These are phyloP conservation scores for Planoprotostelium fungivorum DNA, from an alignment of 78 protist species.

Conservation along the genomic window DNA sequence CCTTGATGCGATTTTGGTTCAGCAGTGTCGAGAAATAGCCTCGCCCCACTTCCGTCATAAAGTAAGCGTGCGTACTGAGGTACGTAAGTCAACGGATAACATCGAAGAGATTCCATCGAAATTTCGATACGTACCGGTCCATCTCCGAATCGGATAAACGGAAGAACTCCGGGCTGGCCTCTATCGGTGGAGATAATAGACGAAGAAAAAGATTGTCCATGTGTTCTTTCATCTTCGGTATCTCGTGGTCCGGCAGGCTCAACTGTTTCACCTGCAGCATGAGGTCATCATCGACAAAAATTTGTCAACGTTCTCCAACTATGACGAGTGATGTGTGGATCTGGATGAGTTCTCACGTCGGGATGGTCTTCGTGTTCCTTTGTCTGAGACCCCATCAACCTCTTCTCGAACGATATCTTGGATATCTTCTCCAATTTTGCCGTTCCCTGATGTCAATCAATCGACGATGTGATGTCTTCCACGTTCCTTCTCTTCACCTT, in stretches of 20 bases:
- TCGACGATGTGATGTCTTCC: not conserved
- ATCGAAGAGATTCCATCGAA: no score
- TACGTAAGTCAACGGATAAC: no score
- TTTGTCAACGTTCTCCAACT: no score
- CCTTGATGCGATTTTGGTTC: not conserved
- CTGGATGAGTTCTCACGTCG: not conserved
- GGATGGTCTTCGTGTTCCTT: not conserved
- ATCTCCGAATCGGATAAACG: not conserved
- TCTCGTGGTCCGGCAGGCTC: not conserved
- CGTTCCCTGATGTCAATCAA: not conserved
- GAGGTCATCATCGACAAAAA: not conserved
- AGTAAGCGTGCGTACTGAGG: not conserved
- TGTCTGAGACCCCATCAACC: not conserved
- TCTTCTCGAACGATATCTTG: not conserved
- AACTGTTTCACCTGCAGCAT: not conserved
- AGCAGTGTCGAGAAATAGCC: not conserved
- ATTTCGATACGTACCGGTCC: no score
- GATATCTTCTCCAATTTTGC: not conserved
- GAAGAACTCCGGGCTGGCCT: not conserved
- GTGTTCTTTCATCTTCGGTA: not conserved
- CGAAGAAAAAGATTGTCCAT: not conserved
- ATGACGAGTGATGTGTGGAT: no score
- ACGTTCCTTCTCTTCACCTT: not conserved
- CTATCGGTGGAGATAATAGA: not conserved
- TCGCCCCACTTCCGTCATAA: not conserved